Percentiles rank a stretch among this genome's conserved stretches.
Conservation (phyloP, 495 filamentous ascomycete genomes). For the Trichoderma asperelloides region DNA sequence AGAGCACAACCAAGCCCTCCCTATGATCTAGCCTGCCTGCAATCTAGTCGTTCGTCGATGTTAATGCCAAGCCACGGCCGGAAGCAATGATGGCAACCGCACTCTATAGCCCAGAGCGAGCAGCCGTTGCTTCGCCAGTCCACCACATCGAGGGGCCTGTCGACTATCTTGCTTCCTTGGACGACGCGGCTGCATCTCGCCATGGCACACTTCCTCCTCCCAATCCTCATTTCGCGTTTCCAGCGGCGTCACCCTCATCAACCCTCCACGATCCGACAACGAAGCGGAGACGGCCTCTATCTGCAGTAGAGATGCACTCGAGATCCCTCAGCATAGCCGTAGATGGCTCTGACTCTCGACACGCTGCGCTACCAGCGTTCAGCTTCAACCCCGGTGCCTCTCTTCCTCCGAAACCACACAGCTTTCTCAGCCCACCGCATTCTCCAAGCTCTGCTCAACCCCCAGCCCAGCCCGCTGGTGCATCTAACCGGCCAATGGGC, state of each 20-base stretch:
- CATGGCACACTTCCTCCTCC: conserved; percentile 40
- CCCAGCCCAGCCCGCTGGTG: conserved; percentile 6
- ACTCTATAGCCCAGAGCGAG: conserved; percentile 25
- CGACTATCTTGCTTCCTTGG: conserved; percentile 18
- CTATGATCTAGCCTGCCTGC: conserved; percentile 1
- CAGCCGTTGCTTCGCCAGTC: conserved; percentile 22
- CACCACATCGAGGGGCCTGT: conserved; percentile 19
- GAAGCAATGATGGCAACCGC: conserved; percentile 36
- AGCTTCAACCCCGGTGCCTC: conserved; percentile 52
- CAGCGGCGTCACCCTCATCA: conserved; percentile 28
- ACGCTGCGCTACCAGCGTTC: conserved; percentile 47
- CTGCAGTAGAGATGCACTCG: conserved; percentile 31
- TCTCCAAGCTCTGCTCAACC: conserved; percentile 36
- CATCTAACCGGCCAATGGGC: conserved; percentile 38
- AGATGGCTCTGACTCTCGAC: conserved; percentile 4
- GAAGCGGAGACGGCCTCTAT: conserved; percentile 33
- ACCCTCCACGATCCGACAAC: not conserved
- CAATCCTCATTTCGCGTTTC: conserved; percentile 68
- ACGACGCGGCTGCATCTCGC: conserved; percentile 13
- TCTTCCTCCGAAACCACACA: conserved; percentile 22
- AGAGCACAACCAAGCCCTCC: not conserved
- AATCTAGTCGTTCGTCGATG: conserved; percentile 28
- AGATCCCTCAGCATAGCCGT: conserved; percentile 8
- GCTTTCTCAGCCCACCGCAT: conserved; percentile 33
- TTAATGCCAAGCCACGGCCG: conserved; percentile 40